These are phyloP conservation scores for Trichoderma pleuroti DNA, from an alignment of 2,329 filamentous ascomycete genomes.

Conservation along the genomic window DNA sequence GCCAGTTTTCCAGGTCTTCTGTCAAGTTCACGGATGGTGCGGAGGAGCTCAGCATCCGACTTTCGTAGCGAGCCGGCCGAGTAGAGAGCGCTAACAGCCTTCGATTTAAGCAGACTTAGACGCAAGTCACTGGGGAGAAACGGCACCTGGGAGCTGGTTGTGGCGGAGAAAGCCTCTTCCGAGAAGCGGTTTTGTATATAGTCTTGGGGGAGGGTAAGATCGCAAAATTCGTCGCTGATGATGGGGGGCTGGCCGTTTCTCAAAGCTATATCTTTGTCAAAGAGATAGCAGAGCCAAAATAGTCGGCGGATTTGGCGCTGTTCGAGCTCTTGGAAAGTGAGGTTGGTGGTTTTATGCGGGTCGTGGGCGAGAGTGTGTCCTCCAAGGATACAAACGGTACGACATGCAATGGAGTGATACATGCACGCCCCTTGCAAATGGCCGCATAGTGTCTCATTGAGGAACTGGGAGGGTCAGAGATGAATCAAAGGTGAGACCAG, in stretches of 20 bases:
- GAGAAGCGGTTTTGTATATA: constrained; percentile 28
- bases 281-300: constrained; percentile 54
- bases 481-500: not conserved
- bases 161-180: not conserved
- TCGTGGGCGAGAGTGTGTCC: constrained; percentile 36
- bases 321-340: constrained; percentile 27
- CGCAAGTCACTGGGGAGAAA: constrained; percentile 47
- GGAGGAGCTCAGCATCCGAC: constrained; percentile 51
- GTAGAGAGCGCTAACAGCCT: constrained; percentile 46
- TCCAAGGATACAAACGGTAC: constrained; percentile 48
- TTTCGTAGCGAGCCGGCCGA: constrained; percentile 47
- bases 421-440: constrained; percentile 44
- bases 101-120: constrained; percentile 50
- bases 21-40: constrained; percentile 54
- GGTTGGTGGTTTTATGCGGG: constrained; percentile 8
- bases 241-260: constrained; percentile 51
- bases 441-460: constrained; percentile 45
- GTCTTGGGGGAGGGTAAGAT: constrained; percentile 45
- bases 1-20: constrained; percentile 55
- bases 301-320: constrained; percentile 38
- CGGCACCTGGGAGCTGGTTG: constrained; percentile 22
- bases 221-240: constrained; percentile 50
- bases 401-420: constrained; percentile 43
- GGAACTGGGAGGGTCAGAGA: constrained; percentile 27
- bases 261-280: constrained; percentile 55